Evolutionary conservation across 2,329 filamentous ascomycete genomes (phyloP).

Genomic region (Pezicula neosporulosa): DNA sequence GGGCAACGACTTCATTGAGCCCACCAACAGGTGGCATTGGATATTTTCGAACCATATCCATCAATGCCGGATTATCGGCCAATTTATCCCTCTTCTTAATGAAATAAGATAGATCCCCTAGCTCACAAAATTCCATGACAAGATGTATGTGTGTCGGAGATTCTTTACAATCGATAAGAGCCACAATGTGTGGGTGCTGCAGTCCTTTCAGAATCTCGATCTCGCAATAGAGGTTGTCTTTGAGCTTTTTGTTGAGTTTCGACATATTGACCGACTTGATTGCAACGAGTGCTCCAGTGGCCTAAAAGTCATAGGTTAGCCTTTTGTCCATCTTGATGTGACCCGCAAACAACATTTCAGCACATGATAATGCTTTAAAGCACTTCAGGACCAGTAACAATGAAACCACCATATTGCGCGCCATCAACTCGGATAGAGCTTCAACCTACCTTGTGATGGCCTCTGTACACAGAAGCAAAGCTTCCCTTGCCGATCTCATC

Average conservation of each 20-base stretch:
- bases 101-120: conserved; percentile 91
- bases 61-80: conserved; percentile 73
- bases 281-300: conserved; percentile 77
- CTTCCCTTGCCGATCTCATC: conserved; percentile 95
- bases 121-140: conserved; percentile 97
- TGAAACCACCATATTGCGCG: neutral
- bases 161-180: conserved; percentile 91
- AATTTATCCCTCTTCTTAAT: conserved; percentile 91
- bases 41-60: conserved; percentile 91
- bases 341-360: neutral
- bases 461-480: conserved; percentile 93
- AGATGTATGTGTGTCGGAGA: conserved; percentile 86
- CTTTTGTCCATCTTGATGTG: neutral
- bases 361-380: neutral
- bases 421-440: neutral
- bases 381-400: neutral
- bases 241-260: conserved; percentile 92
- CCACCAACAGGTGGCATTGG: conserved; percentile 79
- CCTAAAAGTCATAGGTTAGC: conserved; percentile 44
- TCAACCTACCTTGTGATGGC: conserved; percentile 72
- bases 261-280: conserved; percentile 94
- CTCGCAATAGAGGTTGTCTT: conserved; percentile 92
- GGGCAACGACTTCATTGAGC: conserved; percentile 93
- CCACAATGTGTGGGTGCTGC: conserved; percentile 94
- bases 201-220: conserved; percentile 93